phyloP scores from a whole-genome alignment of 306 rosid genomes.

The Neltuma alba region DNA sequence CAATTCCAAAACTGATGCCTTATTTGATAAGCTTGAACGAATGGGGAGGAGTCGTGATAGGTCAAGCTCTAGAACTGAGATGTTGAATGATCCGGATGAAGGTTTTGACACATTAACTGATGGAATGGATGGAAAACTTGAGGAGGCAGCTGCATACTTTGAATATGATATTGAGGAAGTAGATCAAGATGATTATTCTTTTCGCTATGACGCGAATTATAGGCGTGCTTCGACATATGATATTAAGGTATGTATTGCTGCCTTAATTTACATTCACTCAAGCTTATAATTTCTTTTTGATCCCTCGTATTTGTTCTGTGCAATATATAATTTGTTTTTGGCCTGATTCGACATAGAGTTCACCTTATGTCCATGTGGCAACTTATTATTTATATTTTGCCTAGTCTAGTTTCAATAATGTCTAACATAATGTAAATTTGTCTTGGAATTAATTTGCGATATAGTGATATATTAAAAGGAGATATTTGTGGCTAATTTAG shows the following conservation, averaged over 20 bases:
- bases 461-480: neutral
- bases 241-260: slow-evolving; percentile 30
- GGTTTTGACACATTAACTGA: slow-evolving; percentile 45
- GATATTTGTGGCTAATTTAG: slow-evolving; percentile 8
- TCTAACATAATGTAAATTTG: neutral
- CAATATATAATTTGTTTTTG: neutral
- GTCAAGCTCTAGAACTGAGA: slow-evolving; percentile 32
- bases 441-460: slow-evolving; percentile 1
- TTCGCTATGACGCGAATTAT: slow-evolving; percentile 41
- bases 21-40: slow-evolving; percentile 44
- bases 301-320: slow-evolving; percentile 19
- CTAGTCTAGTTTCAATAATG: neutral
- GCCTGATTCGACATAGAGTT: neutral
- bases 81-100: slow-evolving; percentile 35
- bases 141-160: slow-evolving; percentile 46
- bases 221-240: slow-evolving; percentile 16
- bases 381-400: neutral
- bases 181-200: slow-evolving; percentile 27
- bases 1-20: slow-evolving; percentile 37
- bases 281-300: neutral
- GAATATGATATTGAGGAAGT: slow-evolving; percentile 42
- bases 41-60: slow-evolving; percentile 41
- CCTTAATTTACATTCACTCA: neutral
- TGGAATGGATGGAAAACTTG: slow-evolving; percentile 49
- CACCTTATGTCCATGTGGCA: neutral